These are phyloP conservation scores for Primulina eburnea DNA, from an alignment of 257 asterid genomes.

Conservation along the genomic window DNA sequence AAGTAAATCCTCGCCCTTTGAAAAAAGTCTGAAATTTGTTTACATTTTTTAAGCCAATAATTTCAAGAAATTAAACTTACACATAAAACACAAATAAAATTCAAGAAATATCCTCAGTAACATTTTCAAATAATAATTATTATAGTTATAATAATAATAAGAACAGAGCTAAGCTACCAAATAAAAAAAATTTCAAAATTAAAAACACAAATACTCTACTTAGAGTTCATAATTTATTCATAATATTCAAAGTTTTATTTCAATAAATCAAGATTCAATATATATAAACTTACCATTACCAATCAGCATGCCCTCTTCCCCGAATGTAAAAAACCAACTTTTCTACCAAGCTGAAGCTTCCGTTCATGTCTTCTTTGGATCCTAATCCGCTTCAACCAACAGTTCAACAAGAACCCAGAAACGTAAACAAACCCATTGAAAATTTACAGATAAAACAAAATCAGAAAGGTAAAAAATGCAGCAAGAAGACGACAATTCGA, in stretches of 20 bases:
- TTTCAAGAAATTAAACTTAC: too few species aligned
- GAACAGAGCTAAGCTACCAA: background rate
- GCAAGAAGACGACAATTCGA: background rate
- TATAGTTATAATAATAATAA: too few species aligned
- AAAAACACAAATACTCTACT: too few species aligned
- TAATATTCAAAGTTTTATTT: too few species aligned
- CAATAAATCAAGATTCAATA: too few species aligned
- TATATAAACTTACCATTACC: too few species aligned
- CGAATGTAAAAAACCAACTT: background rate
- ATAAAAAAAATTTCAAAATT: too few species aligned
- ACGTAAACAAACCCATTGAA: background rate
- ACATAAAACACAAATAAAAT: background rate
- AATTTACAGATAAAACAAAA: slow-evolving; percentile 14
- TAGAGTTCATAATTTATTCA: too few species aligned
- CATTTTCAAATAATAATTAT: too few species aligned
- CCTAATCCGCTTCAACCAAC: background rate
- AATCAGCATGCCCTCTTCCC: background rate
- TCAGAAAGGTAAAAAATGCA: slow-evolving; percentile 13
- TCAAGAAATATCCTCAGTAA: too few species aligned
- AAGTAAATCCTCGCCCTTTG: background rate
- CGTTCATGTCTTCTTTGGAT: slow-evolving; percentile 10
- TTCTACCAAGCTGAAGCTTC: slow-evolving; percentile 15
- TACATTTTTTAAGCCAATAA: background rate
- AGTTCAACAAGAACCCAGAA: slow-evolving; percentile 19
- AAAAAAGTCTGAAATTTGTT: too few species aligned